Conservation (phyloP, 1,284 basidiomycete species). For the Tilletia caries region DNA sequence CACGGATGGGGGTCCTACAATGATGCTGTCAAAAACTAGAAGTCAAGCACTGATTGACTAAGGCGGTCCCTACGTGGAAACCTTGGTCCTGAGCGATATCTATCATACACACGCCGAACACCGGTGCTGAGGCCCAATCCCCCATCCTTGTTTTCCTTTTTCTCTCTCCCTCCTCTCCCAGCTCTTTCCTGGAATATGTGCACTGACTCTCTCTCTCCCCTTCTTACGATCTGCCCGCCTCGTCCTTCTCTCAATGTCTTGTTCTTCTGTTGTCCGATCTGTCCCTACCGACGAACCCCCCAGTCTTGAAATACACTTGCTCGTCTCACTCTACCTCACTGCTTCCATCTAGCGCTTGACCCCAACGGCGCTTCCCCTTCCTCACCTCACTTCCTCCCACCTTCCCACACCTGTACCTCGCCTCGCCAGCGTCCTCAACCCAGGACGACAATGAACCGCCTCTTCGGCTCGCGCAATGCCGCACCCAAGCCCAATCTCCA, state of each 20-base stretch:
- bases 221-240: background rate
- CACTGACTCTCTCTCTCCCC: background rate
- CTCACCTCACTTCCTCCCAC: too few relatives aligned
- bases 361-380: too few relatives aligned
- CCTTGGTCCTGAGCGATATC: slow-evolving; percentile 6
- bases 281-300: background rate
- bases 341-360: too few relatives aligned
- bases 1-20: background rate
- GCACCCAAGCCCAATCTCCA: slow-evolving; percentile 74
- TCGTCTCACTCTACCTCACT: too few relatives aligned
- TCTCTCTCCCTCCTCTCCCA: background rate
- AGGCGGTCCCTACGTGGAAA: slow-evolving; percentile 3
- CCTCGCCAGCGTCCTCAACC: too few relatives aligned
- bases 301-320: background rate
- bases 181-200: background rate
- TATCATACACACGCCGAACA: background rate
- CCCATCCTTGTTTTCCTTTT: background rate
- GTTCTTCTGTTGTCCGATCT: background rate
- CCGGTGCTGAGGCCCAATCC: background rate
- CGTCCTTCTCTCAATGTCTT: background rate
- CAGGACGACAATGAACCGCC: slow-evolving; percentile 55
- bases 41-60: slow-evolving; percentile 12
- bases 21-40: slow-evolving; percentile 14
- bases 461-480: slow-evolving; percentile 55
- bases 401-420: too few relatives aligned